A percentile compares a stretch with the other conserved stretches of the same genome.
These are phyloP conservation scores for Irpex sp. DNA, from an alignment of 1,284 basidiomycete species.

Conservation along the genomic window DNA sequence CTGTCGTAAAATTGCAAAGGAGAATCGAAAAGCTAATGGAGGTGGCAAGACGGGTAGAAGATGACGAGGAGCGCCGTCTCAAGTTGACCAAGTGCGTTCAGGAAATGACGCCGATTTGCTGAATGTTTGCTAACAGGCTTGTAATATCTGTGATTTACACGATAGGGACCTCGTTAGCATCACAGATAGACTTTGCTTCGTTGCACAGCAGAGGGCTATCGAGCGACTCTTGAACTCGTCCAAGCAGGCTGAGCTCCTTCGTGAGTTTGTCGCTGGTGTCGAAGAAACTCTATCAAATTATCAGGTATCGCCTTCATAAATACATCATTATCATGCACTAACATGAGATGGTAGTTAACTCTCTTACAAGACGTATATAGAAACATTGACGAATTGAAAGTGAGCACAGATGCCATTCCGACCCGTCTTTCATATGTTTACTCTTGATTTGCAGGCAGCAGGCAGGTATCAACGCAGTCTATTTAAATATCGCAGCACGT, in stretches of 20 bases:
- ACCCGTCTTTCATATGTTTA: too few relatives aligned
- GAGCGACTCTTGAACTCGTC: not conserved
- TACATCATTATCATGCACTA: too few relatives aligned
- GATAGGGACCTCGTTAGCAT: not conserved
- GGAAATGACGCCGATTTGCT: too few relatives aligned
- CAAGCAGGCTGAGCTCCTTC: not conserved
- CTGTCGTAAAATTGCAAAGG: too few relatives aligned
- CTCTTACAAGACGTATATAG: not conserved
- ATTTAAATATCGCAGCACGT: not conserved
- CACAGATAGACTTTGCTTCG: not conserved
- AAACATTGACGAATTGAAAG: not conserved
- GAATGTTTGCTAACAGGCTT: too few relatives aligned
- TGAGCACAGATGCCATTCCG: not conserved
- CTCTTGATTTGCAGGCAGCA: not conserved
- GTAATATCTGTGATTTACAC: too few relatives aligned
- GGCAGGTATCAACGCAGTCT: not conserved
- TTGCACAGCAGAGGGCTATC: not conserved
- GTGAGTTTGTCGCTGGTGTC: not conserved
- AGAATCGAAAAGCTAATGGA: too few relatives aligned
- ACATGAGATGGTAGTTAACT: too few relatives aligned
- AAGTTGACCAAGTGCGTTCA: too few relatives aligned
- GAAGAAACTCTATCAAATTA: not conserved
- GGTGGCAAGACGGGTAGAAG: too few relatives aligned
- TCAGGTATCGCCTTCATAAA: too few relatives aligned
- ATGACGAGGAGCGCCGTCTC: too few relatives aligned